Percentiles rank a stretch among this genome's conserved stretches.
These are phyloP conservation scores for Blastomyces emzantsi DNA, from an alignment of 2,329 filamentous ascomycete species.

Conservation along the genomic window DNA sequence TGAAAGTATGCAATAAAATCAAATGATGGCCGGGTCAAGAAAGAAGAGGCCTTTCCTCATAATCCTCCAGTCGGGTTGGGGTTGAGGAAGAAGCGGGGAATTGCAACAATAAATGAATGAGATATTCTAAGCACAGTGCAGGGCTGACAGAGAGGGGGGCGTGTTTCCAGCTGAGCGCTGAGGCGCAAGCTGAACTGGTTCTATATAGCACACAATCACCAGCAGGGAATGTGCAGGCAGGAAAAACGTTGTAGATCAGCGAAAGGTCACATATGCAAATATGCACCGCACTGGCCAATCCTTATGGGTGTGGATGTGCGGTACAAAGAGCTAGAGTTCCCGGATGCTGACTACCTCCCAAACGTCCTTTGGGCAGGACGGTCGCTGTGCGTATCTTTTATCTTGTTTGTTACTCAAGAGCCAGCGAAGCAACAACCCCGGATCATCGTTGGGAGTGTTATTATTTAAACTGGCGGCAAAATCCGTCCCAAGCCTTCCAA, in stretches of 20 bases:
- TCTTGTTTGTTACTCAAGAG: conserved; percentile 4
- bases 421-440: background rate
- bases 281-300: background rate
- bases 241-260: background rate
- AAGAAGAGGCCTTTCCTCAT: conserved; percentile 8
- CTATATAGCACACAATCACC: conserved; percentile 8
- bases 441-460: background rate
- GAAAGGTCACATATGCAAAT: conserved; percentile 9
- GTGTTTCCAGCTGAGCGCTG: conserved; percentile 1
- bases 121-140: background rate
- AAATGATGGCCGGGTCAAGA: conserved; percentile 10
- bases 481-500: background rate
- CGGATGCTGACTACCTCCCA: conserved; percentile 11
- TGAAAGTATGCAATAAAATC: background rate
- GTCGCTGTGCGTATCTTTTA: background rate
- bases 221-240: conserved; percentile 4
- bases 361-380: background rate
- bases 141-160: background rate
- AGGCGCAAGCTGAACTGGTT: conserved; percentile 8
- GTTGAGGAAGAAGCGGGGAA: conserved; percentile 18
- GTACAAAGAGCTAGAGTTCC: conserved; percentile 13
- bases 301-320: background rate
- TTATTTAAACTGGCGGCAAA: background rate
- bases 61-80: background rate
- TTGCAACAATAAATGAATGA: background rate